Evolutionary conservation across 2,329 filamentous ascomycete genomes (phyloP), one percentile per base, ranked within the genome.

Genomic region (Cercospora janseana): DNA sequence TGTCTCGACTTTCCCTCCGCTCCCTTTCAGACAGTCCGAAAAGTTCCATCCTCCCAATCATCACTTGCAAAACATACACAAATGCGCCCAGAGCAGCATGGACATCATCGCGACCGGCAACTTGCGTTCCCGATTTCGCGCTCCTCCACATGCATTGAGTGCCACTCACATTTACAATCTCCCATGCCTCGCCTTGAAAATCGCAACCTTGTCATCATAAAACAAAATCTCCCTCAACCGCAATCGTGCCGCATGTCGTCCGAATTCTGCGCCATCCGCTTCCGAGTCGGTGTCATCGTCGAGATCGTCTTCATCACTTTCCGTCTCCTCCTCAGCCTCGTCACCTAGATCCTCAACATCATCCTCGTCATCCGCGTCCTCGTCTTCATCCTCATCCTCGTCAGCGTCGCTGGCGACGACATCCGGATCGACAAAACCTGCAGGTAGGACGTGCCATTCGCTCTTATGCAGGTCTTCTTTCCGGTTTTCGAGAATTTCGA

Each of bases 191-290:
- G 86, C 85, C 67, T 85, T 87, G 71, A 92, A 92, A 51, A 92
- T 84, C 21, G 85, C 82, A 46, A 89, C 82, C 69, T 88, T 88
- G 66, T 92, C 87, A 66, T 92, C 88, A 62, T 89, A 91, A 68
- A 89, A 92, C 55, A 91, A 69, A 56, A 93, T 92, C 72, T 92
- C 87, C 54, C 86, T 75, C 58, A 92, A 72, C 47, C 82, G 77
- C 52, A 91, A 75, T 60, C 77, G 72, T 8, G 61, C 62, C 26
- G 53, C 57, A 41, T 54, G 49, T 32, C 46, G 42, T 9, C 41
- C 47, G 15, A 49, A 50, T 16, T 54, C 53, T 6, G 21, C 28
- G n/a, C 38, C 38, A 28, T 46, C 46, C 8, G 46, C 38, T 27
- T 53, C 50, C 13, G 50, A 53, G 23, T 53, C 44, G 23, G 50